These are phyloP conservation scores for Chaetomium sp. DNA, from an alignment of 2,329 filamentous ascomycete species.

Conservation along the genomic window DNA sequence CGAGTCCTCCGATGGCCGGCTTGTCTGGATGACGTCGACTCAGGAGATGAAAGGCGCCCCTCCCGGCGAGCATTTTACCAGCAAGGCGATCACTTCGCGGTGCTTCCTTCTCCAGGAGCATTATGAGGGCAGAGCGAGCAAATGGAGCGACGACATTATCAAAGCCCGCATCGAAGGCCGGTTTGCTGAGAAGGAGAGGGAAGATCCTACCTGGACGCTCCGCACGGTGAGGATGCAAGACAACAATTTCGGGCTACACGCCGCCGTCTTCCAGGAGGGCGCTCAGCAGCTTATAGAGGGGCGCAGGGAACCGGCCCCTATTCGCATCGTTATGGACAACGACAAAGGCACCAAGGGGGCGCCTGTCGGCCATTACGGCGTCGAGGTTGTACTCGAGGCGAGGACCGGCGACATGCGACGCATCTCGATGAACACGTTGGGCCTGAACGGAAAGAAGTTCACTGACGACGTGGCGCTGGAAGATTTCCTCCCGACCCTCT, in stretches of 20 bases:
- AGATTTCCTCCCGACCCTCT: conserved; percentile 74
- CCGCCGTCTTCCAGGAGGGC: conserved; percentile 73
- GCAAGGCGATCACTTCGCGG: conserved; percentile 59
- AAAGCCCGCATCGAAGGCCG: conserved; percentile 85
- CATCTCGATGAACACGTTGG: conserved; percentile 56
- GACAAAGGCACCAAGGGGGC: conserved; percentile 67
- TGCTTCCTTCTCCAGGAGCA: conserved; percentile 72
- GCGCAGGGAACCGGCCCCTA: conserved; percentile 66
- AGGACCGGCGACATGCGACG: conserved; percentile 55
- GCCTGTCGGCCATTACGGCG: conserved; percentile 66
- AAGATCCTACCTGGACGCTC: conserved; percentile 78
- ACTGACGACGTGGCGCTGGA: conserved; percentile 72
- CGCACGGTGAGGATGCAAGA: conserved; percentile 68
- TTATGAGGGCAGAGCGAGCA: conserved; percentile 76
- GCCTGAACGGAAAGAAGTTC: conserved; percentile 69
- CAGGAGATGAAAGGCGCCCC: conserved; percentile 61
- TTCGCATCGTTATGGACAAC: conserved; percentile 74
- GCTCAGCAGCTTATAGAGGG: conserved; percentile 64
- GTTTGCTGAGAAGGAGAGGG: conserved; percentile 80
- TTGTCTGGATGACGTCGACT: conserved; percentile 69
- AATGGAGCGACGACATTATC: conserved; percentile 80
- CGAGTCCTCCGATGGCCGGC: conserved; percentile 65
- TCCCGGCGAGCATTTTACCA: conserved; percentile 50
- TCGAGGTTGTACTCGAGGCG: conserved; percentile 71
- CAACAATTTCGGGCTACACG: conserved; percentile 60